These are phyloP conservation scores for Nicotiana rustica DNA, from an alignment of 305 asterid genomes.

Conservation along the genomic window DNA sequence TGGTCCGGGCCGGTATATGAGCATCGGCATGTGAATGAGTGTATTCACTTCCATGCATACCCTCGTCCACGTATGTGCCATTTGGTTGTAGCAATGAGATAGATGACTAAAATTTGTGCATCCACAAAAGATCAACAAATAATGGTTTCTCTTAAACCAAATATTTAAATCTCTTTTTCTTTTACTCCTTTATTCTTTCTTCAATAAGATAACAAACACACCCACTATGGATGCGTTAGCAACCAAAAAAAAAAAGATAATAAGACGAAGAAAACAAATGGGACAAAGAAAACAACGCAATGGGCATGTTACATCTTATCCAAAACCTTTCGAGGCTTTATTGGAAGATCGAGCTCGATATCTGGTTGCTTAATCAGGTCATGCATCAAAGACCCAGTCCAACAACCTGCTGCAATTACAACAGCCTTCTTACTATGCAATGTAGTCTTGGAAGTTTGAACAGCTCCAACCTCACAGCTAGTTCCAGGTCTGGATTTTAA, in stretches of 20 bases:
- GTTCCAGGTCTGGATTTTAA: slow-evolving; percentile 60
- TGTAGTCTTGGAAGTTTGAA: slow-evolving; percentile 75
- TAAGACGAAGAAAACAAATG: slow-evolving; percentile 20
- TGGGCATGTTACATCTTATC: slow-evolving; percentile 31
- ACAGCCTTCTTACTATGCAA: slow-evolving; percentile 76
- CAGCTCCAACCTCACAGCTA: slow-evolving; percentile 71
- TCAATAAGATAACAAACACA: not conserved
- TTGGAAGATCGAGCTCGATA: slow-evolving; percentile 68
- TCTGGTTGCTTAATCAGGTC: slow-evolving; percentile 58
- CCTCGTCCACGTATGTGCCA: slow-evolving; percentile 22
- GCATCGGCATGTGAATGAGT: slow-evolving; percentile 2
- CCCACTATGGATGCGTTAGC: no score
- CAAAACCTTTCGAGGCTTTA: slow-evolving; percentile 89
- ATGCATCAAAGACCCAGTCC: slow-evolving; percentile 87
- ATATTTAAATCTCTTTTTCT: not conserved
- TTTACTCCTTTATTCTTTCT: not conserved
- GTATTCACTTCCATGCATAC: slow-evolving; percentile 27
- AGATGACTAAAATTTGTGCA: slow-evolving; percentile 3
- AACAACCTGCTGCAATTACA: slow-evolving; percentile 87
- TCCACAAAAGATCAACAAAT: not conserved
- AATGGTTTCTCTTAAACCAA: not conserved
- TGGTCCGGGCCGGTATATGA: slow-evolving; percentile 4
- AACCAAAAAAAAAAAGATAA: not conserved
- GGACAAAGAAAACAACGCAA: not conserved
- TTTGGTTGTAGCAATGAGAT: slow-evolving; percentile 26